Percentiles rank a stretch among this genome's conserved stretches.
Conservation (phyloP, 495 filamentous ascomycete species). For the Penicillium simplicissimum region DNA sequence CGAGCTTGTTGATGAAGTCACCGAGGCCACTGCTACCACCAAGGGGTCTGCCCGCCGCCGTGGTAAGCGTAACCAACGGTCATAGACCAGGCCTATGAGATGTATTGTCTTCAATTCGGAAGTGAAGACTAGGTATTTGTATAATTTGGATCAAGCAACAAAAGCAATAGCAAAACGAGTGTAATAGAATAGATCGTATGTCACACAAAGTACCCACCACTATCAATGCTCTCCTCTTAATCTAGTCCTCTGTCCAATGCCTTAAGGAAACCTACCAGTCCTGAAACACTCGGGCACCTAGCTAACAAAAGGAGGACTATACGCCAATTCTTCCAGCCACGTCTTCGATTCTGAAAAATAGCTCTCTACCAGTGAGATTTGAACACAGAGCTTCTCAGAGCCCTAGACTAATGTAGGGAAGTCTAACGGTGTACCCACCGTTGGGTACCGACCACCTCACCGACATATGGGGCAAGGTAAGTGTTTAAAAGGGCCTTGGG, state of each 20-base stretch:
- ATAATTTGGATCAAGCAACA: background rate
- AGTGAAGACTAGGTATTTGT: background rate
- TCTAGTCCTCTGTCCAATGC: no score
- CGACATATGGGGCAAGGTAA: background rate
- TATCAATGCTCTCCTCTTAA: no score
- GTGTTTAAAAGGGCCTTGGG: conserved; percentile 1
- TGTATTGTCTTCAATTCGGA: background rate
- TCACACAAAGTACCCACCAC: background rate
- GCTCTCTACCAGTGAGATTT: conserved; percentile 15
- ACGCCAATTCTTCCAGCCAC: background rate
- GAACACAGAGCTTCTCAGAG: conserved; percentile 2
- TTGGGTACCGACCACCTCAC: conserved; percentile 33
- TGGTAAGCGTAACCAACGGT: conserved; percentile 38
- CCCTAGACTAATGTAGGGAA: conserved; percentile 17
- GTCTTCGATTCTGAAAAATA: background rate
- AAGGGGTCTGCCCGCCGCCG: conserved; percentile 31
- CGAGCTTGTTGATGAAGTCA: conserved; percentile 34
- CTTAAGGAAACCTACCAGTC: no score
- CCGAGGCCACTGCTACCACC: conserved; percentile 31
- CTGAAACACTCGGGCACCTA: no score
- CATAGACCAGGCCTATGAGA: conserved; percentile 21
- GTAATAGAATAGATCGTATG: conserved; percentile 15
- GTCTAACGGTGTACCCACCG: conserved; percentile 23
- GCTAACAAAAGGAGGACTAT: no score
- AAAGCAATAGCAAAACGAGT: conserved; percentile 6